These are phyloP conservation scores for Calonectria pauciramosa DNA, from an alignment of 2,329 filamentous ascomycete genomes.

Conservation along the genomic window DNA sequence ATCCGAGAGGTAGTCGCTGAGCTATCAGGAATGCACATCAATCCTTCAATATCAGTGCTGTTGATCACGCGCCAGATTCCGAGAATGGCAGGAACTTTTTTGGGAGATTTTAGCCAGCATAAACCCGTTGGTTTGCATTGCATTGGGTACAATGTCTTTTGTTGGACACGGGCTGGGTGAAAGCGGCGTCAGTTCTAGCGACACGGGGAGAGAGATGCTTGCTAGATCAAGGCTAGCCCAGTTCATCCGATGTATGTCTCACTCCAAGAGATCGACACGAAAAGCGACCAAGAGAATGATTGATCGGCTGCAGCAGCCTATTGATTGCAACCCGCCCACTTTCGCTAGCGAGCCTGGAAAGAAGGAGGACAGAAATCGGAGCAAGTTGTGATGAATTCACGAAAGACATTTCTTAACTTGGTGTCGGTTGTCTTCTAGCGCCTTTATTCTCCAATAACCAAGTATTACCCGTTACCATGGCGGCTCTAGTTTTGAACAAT, in stretches of 20 bases:
- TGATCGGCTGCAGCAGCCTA: slow-evolving; percentile 8
- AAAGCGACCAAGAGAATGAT: slow-evolving; percentile 23
- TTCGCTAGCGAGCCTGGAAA: slow-evolving; percentile 14
- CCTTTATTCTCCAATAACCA: not conserved
- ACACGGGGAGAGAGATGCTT: not conserved
- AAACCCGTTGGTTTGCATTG: not conserved
- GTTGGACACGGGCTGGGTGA: not conserved
- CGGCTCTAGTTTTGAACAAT: not conserved
- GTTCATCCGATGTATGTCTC: not conserved
- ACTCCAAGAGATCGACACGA: not conserved
- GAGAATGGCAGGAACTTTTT: no score
- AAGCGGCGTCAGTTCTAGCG: not conserved
- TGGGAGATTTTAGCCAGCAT: not conserved
- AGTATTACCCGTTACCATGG: not conserved
- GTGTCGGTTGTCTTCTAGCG: not conserved
- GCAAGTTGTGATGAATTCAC: not conserved
- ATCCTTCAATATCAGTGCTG: no score
- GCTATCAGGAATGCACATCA: not conserved
- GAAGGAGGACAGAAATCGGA: slow-evolving; percentile 15
- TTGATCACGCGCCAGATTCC: no score
- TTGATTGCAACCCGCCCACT: slow-evolving; percentile 18
- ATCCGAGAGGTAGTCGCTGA: not conserved
- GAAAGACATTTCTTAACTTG: not conserved
- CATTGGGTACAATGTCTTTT: not conserved
- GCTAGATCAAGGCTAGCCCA: not conserved